Percentiles rank a stretch among this genome's conserved stretches.
Conservation (phyloP, 1,284 basidiomycete species). For the Sutorius eximius region DNA sequence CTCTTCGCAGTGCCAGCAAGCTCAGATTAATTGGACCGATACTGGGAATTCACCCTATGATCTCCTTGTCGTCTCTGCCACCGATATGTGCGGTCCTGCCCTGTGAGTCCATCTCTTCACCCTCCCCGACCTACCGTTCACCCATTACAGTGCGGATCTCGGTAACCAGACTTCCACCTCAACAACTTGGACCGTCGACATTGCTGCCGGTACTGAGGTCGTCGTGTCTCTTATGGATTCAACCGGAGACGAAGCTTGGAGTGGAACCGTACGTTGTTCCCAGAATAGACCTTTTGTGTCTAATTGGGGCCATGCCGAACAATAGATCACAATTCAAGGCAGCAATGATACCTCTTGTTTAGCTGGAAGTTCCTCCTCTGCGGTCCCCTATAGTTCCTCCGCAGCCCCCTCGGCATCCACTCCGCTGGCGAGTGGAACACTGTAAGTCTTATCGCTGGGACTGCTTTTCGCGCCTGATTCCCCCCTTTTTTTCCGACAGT, state of each 20-base stretch:
- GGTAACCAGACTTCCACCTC: conserved; percentile 51
- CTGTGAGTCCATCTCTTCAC: conserved; percentile 45
- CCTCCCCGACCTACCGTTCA: conserved; percentile 2
- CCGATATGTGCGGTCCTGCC: conserved; percentile 56
- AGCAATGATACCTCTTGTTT: conserved; percentile 55
- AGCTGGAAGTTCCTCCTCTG: conserved; percentile 17
- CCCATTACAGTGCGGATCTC: conserved; percentile 48
- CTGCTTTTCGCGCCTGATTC: conserved; percentile 9
- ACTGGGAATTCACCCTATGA: conserved; percentile 53
- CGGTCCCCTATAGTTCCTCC: conserved; percentile 17
- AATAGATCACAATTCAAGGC: conserved; percentile 53
- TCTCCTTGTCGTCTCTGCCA: conserved; percentile 52
- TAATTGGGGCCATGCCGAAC: background rate
- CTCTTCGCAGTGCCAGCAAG: conserved; percentile 50
- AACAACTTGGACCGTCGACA: conserved; percentile 47
- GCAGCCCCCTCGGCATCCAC: conserved; percentile 16
- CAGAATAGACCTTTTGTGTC: background rate
- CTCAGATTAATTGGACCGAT: conserved; percentile 53
- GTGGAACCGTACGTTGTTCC: conserved; percentile 46
- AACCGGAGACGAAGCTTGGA: conserved; percentile 62
- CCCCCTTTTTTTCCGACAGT: background rate
- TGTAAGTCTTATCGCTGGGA: conserved; percentile 18
- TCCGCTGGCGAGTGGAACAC: conserved; percentile 15
- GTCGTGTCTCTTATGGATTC: conserved; percentile 58
- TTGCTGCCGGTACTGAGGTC: conserved; percentile 51